Conservation (phyloP, 371 early-diverging fungal genomes). For the Cladochytrium tenue region DNA sequence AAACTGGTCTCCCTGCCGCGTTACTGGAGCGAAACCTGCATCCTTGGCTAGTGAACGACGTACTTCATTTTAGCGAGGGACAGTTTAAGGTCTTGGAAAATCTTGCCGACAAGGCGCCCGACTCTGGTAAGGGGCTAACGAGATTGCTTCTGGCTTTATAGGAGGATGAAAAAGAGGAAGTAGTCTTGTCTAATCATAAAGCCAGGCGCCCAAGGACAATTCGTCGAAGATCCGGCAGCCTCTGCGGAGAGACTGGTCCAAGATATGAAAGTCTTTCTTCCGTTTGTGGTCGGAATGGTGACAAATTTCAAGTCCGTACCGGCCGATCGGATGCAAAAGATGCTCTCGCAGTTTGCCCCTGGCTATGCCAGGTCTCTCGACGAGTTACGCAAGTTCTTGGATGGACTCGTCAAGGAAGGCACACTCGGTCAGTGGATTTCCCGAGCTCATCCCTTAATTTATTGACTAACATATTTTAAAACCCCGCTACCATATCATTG, state of each 20-base stretch:
- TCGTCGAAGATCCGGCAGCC: too few species aligned
- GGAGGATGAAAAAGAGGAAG: too few species aligned
- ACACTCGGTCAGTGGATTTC: too few species aligned
- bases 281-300: not conserved
- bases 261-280: not conserved
- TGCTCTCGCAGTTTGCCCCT: not conserved
- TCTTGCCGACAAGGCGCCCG: not conserved
- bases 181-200: too few species aligned
- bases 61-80: not conserved
- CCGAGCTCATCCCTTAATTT: too few species aligned
- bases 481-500: too few species aligned
- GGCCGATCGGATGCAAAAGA: not conserved
- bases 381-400: not conserved
- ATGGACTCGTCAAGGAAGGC: not conserved
- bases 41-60: not conserved
- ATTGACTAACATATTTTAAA: too few species aligned
- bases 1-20: not conserved
- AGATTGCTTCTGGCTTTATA: too few species aligned
- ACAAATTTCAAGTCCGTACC: not conserved
- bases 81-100: not conserved
- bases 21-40: not conserved
- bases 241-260: not conserved
- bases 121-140: too few species aligned
- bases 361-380: not conserved
- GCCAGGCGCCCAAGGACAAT: too few species aligned